Evolutionary conservation across 805 yeast species (phyloP).

Genomic region (Ogataea minuta): DNA sequence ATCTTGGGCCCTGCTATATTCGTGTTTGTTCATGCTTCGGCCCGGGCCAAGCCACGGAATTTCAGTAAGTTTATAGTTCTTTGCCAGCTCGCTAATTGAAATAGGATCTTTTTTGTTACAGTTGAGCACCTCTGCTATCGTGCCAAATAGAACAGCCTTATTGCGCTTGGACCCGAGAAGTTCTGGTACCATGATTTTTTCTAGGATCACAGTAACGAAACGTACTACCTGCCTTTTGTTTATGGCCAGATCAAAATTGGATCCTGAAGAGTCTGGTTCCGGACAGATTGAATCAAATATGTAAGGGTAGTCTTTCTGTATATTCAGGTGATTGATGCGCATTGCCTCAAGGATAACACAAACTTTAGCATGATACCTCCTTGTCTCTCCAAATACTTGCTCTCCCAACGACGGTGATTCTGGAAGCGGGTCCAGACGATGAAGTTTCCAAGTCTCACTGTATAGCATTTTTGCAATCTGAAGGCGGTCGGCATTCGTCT

Average conservation of each 20-base stretch:
- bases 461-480: conserved; percentile 28
- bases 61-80: conserved; percentile 40
- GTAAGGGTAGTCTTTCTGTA: conserved; percentile 33
- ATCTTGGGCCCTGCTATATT: conserved; percentile 36
- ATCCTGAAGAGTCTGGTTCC: not conserved
- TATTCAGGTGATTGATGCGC: conserved; percentile 34
- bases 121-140: conserved; percentile 38
- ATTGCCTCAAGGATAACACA: conserved; percentile 23
- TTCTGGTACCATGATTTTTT: conserved; percentile 48
- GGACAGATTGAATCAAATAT: conserved; percentile 38
- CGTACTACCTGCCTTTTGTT: conserved; percentile 36
- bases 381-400: conserved; percentile 13
- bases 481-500: conserved; percentile 5
- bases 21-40: conserved; percentile 39
- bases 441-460: conserved; percentile 18
- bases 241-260: conserved; percentile 36
- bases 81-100: conserved; percentile 32
- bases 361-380: conserved; percentile 24
- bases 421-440: conserved; percentile 26
- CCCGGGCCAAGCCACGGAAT: conserved; percentile 53
- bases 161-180: conserved; percentile 55
- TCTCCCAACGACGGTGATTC: conserved; percentile 9
- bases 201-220: conserved; percentile 43
- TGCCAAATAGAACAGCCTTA: conserved; percentile 38
- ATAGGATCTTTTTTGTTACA: conserved; percentile 39